A percentile compares a stretch with the other conserved stretches of the same genome.
phyloP scores from a whole-genome alignment of 345 rosid genomes.

The Garcia nutans region DNA sequence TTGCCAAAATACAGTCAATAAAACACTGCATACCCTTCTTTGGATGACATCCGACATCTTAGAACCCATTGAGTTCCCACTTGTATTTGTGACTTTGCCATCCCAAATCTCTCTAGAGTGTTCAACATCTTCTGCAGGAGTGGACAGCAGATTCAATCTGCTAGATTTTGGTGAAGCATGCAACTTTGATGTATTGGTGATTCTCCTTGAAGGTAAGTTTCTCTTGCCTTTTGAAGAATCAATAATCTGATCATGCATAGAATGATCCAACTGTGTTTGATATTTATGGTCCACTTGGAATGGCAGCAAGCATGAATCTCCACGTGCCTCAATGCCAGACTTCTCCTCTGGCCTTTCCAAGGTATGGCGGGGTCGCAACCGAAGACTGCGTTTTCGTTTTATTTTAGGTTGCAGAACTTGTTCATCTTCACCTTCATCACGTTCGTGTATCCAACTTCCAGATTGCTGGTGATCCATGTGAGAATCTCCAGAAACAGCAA shows the following conservation, averaged over 20 bases:
- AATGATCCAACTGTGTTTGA: slow-evolving; percentile 55
- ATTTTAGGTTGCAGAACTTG: slow-evolving; percentile 97
- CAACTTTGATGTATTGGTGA: slow-evolving; percentile 60
- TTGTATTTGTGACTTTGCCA: slow-evolving; percentile 43
- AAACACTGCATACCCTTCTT: slow-evolving; percentile 58
- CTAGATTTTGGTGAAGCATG: slow-evolving; percentile 69
- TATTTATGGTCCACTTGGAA: slow-evolving; percentile 59
- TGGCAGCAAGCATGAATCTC: slow-evolving; percentile 49
- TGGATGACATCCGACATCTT: slow-evolving; percentile 79
- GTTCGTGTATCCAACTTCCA: slow-evolving; percentile 93
- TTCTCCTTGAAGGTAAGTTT: slow-evolving; percentile 62
- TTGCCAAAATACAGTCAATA: slow-evolving; percentile 9
- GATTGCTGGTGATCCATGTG: slow-evolving; percentile 87
- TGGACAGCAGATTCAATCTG: slow-evolving; percentile 50
- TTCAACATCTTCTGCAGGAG: slow-evolving; percentile 57
- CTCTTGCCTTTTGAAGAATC: slow-evolving; percentile 62
- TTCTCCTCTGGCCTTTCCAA: slow-evolving; percentile 67
- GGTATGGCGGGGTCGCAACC: slow-evolving; percentile 81
- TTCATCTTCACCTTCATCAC: slow-evolving; percentile 94
- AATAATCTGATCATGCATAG: slow-evolving; percentile 66
- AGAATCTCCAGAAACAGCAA: slow-evolving; percentile 92
- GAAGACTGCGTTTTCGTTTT: slow-evolving; percentile 93
- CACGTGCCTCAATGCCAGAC: slow-evolving; percentile 47
- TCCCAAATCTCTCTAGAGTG: slow-evolving; percentile 67
- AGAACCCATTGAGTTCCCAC: slow-evolving; percentile 52